Evolutionary conservation across 2,329 filamentous ascomycete genomes (phyloP), one percentile per base, ranked within the genome.

Genomic region (Clonostachys chloroleuca): DNA sequence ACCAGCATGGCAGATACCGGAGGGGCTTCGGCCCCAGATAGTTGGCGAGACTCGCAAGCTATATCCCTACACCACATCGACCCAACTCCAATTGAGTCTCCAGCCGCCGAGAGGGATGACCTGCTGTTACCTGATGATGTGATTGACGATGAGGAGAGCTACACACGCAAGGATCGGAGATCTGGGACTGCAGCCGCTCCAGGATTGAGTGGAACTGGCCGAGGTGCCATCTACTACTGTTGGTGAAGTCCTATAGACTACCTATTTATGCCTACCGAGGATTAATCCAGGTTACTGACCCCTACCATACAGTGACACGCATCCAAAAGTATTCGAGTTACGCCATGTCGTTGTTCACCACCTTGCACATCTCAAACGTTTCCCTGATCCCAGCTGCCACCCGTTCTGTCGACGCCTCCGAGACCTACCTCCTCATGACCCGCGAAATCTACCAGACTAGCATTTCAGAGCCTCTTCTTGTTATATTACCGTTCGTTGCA

Each of bases 241-340:
- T 73, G 37, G 80, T 70, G 40, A 34, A 40, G 39, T 17, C 36
- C 16, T 44, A 7, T 42, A 40, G n/a, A 17, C 10, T 34, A 20
- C 20, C 5, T 20, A 17, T 6, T 44, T 13, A 30, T 43, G n/a
- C 7, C 36, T 39, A 39, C 14, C 12, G 17, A n/a, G 13, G 40
- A 20, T 17, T 13, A 42, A 42, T 14, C 40, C 34, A 42, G 41
- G 16, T 42, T 10, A 30, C 41, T 12, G 41, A 17, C 16, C 10
- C 41, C 14, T n/a, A 33, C 18, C 2, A 4, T 36, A 5, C 34
- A 59, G 58, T 63, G 16, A 60, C 59, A 42, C 81, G 87, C 43
- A 75, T 94, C 35, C 94, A 97, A 66, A 86, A 83, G 64, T 96
- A 95, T 74, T 94, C 90, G 1, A 90, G 87, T 55, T 95, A 96